Evolutionary conservation across 2,329 filamentous ascomycete genomes (phyloP).

Genomic region (Chaetomiaceae sp.): DNA sequence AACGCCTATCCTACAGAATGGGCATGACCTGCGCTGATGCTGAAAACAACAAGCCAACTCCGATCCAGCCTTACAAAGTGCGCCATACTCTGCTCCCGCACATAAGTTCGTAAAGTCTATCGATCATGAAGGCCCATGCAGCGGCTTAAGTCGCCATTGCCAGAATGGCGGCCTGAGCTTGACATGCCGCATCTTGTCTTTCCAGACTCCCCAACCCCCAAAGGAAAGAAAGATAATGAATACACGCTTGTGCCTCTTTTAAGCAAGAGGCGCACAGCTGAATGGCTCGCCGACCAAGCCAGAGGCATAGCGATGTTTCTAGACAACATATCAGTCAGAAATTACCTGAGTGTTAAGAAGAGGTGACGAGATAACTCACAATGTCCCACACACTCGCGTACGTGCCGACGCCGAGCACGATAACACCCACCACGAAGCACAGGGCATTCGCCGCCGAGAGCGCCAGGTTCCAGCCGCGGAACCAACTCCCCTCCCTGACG

Average conservation of each 20-base stretch:
- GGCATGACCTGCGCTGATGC: neutral
- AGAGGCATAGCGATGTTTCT: conserved; percentile 16
- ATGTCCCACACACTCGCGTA: conserved; percentile 27
- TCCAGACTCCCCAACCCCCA: conserved; percentile 1
- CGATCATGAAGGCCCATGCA: conserved; percentile 4
- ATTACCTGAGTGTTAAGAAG: neutral
- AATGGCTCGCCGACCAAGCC: conserved; percentile 18
- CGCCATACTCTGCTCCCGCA: conserved; percentile 1
- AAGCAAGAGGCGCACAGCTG: conserved; percentile 17
- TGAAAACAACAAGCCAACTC: neutral
- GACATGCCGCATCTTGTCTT: neutral
- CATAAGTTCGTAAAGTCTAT: conserved; percentile 5
- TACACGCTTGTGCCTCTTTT: neutral
- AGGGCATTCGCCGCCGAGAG: conserved; percentile 18
- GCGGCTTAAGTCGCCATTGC: conserved; percentile 2
- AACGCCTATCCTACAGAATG: no score
- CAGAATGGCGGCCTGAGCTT: conserved; percentile 1
- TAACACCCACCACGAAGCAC: conserved; percentile 24
- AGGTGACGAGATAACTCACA: conserved; percentile 19
- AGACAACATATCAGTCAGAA: neutral
- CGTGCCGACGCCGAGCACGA: conserved; percentile 25
- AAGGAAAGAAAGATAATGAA: neutral
- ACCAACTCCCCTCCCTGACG: conserved; percentile 29
- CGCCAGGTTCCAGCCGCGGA: conserved; percentile 21
- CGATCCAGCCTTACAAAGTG: neutral